Evolutionary conservation across 805 yeast species (phyloP).

Genomic region (Ogataea populi-albae): DNA sequence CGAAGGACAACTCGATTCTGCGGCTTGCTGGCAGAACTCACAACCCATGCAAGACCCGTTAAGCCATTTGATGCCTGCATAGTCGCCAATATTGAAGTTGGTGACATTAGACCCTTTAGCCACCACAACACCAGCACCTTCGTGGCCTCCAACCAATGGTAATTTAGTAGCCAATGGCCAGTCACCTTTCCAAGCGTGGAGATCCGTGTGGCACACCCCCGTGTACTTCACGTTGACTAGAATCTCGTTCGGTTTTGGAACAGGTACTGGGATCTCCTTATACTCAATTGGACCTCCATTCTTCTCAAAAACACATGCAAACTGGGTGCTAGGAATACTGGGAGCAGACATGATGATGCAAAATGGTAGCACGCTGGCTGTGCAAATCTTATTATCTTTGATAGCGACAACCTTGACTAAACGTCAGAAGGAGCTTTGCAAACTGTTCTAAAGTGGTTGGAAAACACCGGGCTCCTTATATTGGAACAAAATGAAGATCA

Average conservation of each 20-base stretch:
- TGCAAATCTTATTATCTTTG: too few relatives aligned
- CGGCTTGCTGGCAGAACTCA: slow-evolving; percentile 57
- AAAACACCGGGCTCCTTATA: too few relatives aligned
- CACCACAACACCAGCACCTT: slow-evolving; percentile 79
- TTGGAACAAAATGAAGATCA: too few relatives aligned
- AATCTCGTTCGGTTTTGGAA: slow-evolving; percentile 68
- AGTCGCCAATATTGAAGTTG: slow-evolving; percentile 70
- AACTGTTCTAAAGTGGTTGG: too few relatives aligned
- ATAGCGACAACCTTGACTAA: too few relatives aligned
- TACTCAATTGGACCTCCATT: slow-evolving; percentile 57
- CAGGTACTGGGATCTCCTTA: slow-evolving; percentile 72
- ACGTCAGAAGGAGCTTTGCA: too few relatives aligned
- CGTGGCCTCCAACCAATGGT: slow-evolving; percentile 79
- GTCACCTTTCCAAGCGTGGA: slow-evolving; percentile 88
- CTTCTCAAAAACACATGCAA: slow-evolving; percentile 62
- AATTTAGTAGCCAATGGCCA: slow-evolving; percentile 72
- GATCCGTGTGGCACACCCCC: slow-evolving; percentile 88
- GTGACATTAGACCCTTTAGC: slow-evolving; percentile 63
- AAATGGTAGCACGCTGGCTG: too few relatives aligned
- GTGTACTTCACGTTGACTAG: slow-evolving; percentile 76
- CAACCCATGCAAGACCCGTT: slow-evolving; percentile 69
- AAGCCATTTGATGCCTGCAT: slow-evolving; percentile 77
- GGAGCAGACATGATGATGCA: too few relatives aligned
- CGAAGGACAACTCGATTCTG: slow-evolving; percentile 66
- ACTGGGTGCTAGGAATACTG: too few relatives aligned